phyloP scores from a whole-genome alignment of 768 basidiomycete genomes.

The Hypholoma fasciculare region DNA sequence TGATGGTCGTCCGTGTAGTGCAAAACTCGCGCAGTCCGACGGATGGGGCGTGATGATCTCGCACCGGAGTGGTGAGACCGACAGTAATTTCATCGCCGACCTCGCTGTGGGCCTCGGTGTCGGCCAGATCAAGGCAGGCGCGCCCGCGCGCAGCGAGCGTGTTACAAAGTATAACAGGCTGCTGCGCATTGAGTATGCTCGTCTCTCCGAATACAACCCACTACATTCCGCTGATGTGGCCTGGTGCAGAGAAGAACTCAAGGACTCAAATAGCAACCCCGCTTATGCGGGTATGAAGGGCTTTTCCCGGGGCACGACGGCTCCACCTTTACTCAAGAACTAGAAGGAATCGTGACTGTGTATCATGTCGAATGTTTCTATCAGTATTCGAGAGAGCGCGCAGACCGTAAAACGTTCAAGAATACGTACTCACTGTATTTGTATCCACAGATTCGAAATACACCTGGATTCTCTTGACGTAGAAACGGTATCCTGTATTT shows the following conservation, averaged over 20 bases:
- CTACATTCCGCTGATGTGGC: neutral
- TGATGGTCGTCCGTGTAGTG: neutral
- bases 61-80: constrained; percentile 94
- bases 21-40: constrained; percentile 79
- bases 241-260: constrained; percentile 70
- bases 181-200: constrained; percentile 18
- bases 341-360: constrained; percentile 22
- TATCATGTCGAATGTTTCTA: neutral
- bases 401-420: neutral
- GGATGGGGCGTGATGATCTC: constrained; percentile 98
- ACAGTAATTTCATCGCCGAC: constrained; percentile 86
- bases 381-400: neutral
- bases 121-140: constrained; percentile 8
- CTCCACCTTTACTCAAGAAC: constrained; percentile 75
- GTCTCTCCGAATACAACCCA: neutral
- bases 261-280: constrained; percentile 46
- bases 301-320: constrained; percentile 71
- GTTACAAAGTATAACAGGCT: constrained; percentile 11
- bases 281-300: constrained; percentile 79
- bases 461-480: no score
- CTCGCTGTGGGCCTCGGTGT: constrained; percentile 11
- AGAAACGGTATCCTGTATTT: no score
- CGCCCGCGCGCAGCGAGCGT: constrained; percentile 10
- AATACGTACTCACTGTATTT: neutral
- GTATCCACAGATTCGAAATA: no score